Base-by-base conservation (phyloP, 257 asterid species). In the Petrea volubilis region DNA sequence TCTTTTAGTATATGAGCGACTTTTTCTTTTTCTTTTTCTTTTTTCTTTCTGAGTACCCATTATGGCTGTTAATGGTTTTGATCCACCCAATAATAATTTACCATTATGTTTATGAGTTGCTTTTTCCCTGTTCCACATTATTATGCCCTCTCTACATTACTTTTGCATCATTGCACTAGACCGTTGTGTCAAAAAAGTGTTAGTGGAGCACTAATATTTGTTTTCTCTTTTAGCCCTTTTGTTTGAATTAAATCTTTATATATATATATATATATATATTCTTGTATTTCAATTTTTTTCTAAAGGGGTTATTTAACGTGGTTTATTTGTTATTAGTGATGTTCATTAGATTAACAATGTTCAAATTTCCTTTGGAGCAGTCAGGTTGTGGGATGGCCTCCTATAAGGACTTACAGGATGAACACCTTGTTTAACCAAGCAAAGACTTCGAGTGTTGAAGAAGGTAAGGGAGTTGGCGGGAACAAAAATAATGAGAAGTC, bases 341-440 rank as follows among this genome's bases (percentile, higher is more conserved):
- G 23, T 29, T 49, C 55, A 43, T 41, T 14, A 17, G 11, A 24
- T 53, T 18, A 47, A 51, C 33, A 60, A 20, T 46, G 24, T 64
- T 6, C n/a, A 29, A 38, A 24, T 28, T 43, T 63, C 67, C 64
- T 29, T 44, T 70, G 63, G 60, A 86, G 83, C 92, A 88, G 91
- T 64, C 98, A 92, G 77, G 92, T 92, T 64, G 98, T 92, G 81
- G 98, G 98, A 75, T 92, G 98, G 98, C 98, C 98, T 49, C 98
- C 98, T 17, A 72, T 92, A 53, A 84, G 92, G 79, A 75, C 92
- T 14, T 83, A 82, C 68, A 86, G 96, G 62, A 86, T 90, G 88
- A 90, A 84, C 81, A 88, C 87, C 38, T 68, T 92, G 83, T 89
- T 77, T 40, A 88, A 80, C 80, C 94, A 88, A 75, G 47, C 90